A percentile compares a stretch with the other conserved stretches of the same genome.
Conservation (phyloP, 2,329 filamentous ascomycete species). For the Epichloe gansuensis region DNA sequence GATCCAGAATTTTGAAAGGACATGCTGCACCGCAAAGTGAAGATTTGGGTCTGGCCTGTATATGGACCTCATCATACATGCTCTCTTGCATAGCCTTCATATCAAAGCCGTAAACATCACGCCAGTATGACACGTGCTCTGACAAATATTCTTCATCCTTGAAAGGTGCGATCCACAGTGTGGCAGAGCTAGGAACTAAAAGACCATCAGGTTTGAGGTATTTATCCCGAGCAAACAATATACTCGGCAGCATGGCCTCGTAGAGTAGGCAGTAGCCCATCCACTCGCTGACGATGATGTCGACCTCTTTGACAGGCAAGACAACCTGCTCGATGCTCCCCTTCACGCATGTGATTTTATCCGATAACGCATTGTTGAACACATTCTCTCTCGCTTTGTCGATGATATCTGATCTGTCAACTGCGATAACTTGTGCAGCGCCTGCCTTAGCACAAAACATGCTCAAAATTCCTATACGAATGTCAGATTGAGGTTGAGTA, state of each 20-base stretch:
- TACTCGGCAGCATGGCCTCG: conserved; percentile 91
- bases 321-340: conserved; percentile 82
- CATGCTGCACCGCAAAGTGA: conserved; percentile 47
- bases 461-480: conserved; percentile 59
- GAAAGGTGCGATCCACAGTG: conserved; percentile 70
- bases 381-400: conserved; percentile 76
- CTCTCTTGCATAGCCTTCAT: conserved; percentile 82
- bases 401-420: conserved; percentile 88
- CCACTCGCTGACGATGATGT: conserved; percentile 95
- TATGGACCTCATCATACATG: conserved; percentile 70
- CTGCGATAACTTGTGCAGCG: conserved; percentile 74
- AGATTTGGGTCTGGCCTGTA: conserved; percentile 55
- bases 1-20: conserved; percentile 63
- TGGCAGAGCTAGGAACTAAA: conserved; percentile 77
- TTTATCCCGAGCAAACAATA: conserved; percentile 75
- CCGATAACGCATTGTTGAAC: conserved; percentile 63
- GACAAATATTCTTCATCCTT: conserved; percentile 65
- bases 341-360: conserved; percentile 65
- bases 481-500: not conserved
- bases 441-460: conserved; percentile 93
- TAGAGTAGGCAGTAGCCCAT: conserved; percentile 94
- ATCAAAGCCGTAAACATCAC: conserved; percentile 86
- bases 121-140: conserved; percentile 77
- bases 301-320: conserved; percentile 67
- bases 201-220: conserved; percentile 73